Percentiles rank a stretch among this genome's conserved stretches.
phyloP scores from a whole-genome alignment of 306 rosid species.

The Geum urbanum region DNA sequence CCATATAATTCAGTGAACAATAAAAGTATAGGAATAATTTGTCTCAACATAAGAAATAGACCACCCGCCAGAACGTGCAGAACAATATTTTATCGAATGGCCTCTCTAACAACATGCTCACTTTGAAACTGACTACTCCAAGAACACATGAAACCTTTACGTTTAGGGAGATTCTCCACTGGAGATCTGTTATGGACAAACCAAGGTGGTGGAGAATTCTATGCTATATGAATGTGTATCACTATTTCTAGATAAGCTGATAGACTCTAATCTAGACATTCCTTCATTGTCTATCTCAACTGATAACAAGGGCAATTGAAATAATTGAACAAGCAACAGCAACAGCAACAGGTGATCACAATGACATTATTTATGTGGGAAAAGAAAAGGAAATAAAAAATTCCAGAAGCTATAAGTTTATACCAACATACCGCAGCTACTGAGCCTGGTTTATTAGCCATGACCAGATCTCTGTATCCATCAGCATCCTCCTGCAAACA shows the following conservation, averaged over 20 bases:
- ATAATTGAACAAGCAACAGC: neutral
- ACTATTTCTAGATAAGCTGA: neutral
- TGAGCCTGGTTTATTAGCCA: slow-evolving; percentile 35
- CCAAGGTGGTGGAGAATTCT: neutral
- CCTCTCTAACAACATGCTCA: neutral
- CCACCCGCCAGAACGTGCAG: neutral
- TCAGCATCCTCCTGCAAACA: slow-evolving; percentile 51
- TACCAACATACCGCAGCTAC: slow-evolving; percentile 45
- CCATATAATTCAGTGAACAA: neutral
- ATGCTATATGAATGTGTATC: neutral
- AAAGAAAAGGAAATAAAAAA: neutral
- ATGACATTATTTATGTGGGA: neutral
- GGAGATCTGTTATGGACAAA: neutral
- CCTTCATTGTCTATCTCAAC: slow-evolving; percentile 1
- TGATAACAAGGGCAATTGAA: neutral
- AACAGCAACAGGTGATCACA: neutral
- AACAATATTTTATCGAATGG: neutral
- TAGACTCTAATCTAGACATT: neutral
- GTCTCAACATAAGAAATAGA: neutral
- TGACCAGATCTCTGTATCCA: slow-evolving; percentile 38
- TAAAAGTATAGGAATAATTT: neutral
- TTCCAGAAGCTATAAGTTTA: neutral
- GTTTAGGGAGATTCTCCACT: neutral
- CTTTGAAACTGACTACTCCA: neutral
- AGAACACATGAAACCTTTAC: neutral